phyloP scores from a whole-genome alignment of 768 basidiomycete genomes.

The Daedalea quercina region DNA sequence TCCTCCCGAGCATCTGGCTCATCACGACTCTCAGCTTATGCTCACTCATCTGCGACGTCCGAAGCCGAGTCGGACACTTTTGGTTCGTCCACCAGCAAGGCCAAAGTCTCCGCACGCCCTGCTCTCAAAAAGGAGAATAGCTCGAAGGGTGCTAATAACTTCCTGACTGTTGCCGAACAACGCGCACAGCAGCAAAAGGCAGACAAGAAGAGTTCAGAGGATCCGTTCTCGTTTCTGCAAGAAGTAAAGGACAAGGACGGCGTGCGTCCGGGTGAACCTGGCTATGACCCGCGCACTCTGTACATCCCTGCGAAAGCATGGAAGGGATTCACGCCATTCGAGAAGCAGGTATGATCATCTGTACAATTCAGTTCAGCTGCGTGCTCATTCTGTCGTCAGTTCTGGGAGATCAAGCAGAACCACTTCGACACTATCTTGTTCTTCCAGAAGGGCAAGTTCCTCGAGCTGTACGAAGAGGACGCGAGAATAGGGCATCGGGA shows the following conservation, averaged over 20 bases:
- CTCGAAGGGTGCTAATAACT: slow-evolving; percentile 30
- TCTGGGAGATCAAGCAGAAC: slow-evolving; percentile 86
- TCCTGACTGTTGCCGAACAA: slow-evolving; percentile 82
- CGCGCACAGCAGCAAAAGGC: slow-evolving; percentile 71
- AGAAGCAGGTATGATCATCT: slow-evolving; percentile 55
- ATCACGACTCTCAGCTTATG: slow-evolving; percentile 26
- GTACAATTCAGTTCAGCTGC: neutral
- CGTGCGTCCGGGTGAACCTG: slow-evolving; percentile 66
- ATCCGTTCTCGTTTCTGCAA: slow-evolving; percentile 67
- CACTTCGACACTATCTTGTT: slow-evolving; percentile 96
- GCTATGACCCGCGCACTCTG: slow-evolving; percentile 88
- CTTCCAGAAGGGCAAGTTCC: slow-evolving; percentile 97
- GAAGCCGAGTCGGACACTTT: slow-evolving; percentile 28
- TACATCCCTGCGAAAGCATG: slow-evolving; percentile 72
- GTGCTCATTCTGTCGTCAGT: slow-evolving; percentile 14
- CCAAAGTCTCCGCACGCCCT: slow-evolving; percentile 30
- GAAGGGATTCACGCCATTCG: slow-evolving; percentile 88
- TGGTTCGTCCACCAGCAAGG: slow-evolving; percentile 23
- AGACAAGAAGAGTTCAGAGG: slow-evolving; percentile 74
- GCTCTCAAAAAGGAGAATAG: slow-evolving; percentile 25
- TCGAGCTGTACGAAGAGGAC: slow-evolving; percentile 95
- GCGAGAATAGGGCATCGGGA: slow-evolving; percentile 88
- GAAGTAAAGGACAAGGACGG: slow-evolving; percentile 81
- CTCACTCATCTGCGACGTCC: slow-evolving; percentile 17
- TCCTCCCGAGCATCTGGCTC: slow-evolving; percentile 26